These are phyloP conservation scores for Diplodia intermedia DNA, from an alignment of 2,329 filamentous ascomycete species.

Conservation along the genomic window DNA sequence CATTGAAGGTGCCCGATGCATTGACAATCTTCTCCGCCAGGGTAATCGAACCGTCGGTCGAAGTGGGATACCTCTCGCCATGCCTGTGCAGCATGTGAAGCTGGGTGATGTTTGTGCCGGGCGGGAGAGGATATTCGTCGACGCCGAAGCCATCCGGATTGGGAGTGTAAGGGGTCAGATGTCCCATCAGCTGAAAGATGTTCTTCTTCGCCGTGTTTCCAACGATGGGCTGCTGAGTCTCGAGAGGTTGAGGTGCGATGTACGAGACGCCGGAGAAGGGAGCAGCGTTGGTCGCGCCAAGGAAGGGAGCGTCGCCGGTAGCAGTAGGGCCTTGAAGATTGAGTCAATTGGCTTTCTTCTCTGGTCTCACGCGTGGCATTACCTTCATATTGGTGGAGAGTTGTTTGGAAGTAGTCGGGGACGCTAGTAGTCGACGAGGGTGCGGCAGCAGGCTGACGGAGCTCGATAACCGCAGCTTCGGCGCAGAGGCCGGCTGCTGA, in stretches of 20 bases:
- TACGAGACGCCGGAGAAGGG: constrained; percentile 67
- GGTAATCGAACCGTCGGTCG: constrained; percentile 63
- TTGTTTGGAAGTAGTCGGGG: constrained; percentile 30
- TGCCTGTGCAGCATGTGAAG: constrained; percentile 77
- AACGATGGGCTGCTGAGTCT: constrained; percentile 72
- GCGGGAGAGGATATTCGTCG: constrained; percentile 71
- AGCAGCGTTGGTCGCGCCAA: constrained; percentile 73
- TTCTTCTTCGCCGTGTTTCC: constrained; percentile 65
- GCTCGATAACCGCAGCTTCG: constrained; percentile 20
- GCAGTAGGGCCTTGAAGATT: constrained; percentile 64
- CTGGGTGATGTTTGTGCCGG: constrained; percentile 71
- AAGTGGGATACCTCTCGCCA: constrained; percentile 75
- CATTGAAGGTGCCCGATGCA: constrained; percentile 61
- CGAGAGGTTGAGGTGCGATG: constrained; percentile 72
- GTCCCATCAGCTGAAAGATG: constrained; percentile 75
- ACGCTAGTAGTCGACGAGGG: constrained; percentile 1
- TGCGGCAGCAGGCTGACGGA: constrained; percentile 4
- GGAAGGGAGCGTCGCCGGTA: constrained; percentile 73
- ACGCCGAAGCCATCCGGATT: constrained; percentile 74
- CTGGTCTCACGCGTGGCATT: neutral
- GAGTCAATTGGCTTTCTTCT: neutral
- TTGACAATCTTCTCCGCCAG: constrained; percentile 64
- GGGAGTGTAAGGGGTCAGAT: constrained; percentile 72
- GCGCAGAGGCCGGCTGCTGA: constrained; percentile 18
- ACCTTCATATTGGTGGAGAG: constrained; percentile 29